phyloP scores from a whole-genome alignment of 2,329 filamentous ascomycete genomes.

The Claviceps monticola region DNA sequence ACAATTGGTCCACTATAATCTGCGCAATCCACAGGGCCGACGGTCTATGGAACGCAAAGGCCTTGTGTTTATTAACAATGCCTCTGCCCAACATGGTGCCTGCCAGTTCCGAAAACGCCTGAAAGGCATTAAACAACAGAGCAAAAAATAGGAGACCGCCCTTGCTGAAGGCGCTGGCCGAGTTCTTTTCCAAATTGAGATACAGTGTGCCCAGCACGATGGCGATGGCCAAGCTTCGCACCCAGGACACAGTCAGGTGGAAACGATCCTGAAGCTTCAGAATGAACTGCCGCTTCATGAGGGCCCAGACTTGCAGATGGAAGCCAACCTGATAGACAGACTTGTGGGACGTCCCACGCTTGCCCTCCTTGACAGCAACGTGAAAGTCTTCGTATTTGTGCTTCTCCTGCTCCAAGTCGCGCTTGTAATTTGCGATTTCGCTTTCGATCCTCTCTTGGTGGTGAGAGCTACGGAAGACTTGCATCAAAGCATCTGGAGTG shows the following conservation, averaged over 20 bases:
- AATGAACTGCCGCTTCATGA: constrained; percentile 72
- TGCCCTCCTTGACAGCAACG: constrained; percentile 61
- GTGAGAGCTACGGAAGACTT: constrained; percentile 55
- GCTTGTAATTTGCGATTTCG: constrained; percentile 58
- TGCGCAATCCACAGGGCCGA: constrained; percentile 75
- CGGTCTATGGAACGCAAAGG: constrained; percentile 71
- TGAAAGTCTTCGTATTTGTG: constrained; percentile 64
- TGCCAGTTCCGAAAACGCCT: constrained; percentile 66
- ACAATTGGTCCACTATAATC: constrained; percentile 64
- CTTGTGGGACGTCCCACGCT: constrained; percentile 58
- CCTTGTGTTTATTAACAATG: constrained; percentile 73
- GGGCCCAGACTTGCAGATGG: constrained; percentile 66
- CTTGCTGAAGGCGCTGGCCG: constrained; percentile 63
- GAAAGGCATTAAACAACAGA: constrained; percentile 76
- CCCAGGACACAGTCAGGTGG: constrained; percentile 60
- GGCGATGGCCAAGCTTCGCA: constrained; percentile 53
- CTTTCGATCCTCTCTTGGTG: constrained; percentile 40
- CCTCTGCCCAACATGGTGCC: constrained; percentile 62
- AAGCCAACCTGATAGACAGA: constrained; percentile 79
- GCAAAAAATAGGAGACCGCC: constrained; percentile 71
- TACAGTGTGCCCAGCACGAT: constrained; percentile 72
- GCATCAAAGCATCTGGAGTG: constrained; percentile 49
- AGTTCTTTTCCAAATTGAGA: constrained; percentile 51
- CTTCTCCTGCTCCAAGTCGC: constrained; percentile 48
- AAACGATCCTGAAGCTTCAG: constrained; percentile 81